Evolutionary conservation across 2,329 filamentous ascomycete species (phyloP).

Genomic region (Penicillium rolfsii): DNA sequence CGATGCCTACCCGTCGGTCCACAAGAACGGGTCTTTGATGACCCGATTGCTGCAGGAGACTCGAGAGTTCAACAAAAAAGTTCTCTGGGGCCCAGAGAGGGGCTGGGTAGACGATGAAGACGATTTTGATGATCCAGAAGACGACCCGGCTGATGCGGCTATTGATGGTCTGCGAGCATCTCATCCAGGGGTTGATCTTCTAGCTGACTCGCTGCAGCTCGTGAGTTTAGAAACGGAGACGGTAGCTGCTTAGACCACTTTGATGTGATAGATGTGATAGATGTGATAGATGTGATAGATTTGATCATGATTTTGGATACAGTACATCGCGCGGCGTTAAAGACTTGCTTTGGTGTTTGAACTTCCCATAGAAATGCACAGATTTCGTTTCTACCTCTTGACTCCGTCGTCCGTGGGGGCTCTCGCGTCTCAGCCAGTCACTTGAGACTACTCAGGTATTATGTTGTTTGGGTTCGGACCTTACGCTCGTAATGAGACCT

Average conservation of each 20-base stretch:
- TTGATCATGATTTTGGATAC: constrained; percentile 12
- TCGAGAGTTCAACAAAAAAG: constrained; percentile 37
- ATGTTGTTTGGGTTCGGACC: background rate
- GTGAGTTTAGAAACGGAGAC: constrained; percentile 19
- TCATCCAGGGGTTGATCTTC: constrained; percentile 14
- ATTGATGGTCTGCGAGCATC: constrained; percentile 20
- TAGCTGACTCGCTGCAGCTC: constrained; percentile 21
- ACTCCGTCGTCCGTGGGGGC: background rate
- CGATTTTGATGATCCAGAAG: constrained; percentile 12
- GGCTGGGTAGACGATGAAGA: constrained; percentile 42
- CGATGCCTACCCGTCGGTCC: constrained; percentile 59
- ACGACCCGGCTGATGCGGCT: constrained; percentile 17
- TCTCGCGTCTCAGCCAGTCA: background rate
- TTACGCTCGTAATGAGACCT: background rate
- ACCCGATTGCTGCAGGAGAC: constrained; percentile 49
- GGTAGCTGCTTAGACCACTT: background rate
- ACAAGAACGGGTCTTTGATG: constrained; percentile 56
- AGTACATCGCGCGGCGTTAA: constrained; percentile 24
- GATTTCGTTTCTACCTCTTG: background rate
- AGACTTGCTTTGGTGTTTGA: background rate
- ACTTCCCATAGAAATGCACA: background rate
- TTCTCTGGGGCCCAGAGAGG: constrained; percentile 46
- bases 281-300: constrained; percentile 10
- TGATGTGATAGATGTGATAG: constrained; percentile 6
- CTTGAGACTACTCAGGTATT: background rate